Conservation (phyloP, 805 yeast genomes). For the Pichia nakasei region DNA sequence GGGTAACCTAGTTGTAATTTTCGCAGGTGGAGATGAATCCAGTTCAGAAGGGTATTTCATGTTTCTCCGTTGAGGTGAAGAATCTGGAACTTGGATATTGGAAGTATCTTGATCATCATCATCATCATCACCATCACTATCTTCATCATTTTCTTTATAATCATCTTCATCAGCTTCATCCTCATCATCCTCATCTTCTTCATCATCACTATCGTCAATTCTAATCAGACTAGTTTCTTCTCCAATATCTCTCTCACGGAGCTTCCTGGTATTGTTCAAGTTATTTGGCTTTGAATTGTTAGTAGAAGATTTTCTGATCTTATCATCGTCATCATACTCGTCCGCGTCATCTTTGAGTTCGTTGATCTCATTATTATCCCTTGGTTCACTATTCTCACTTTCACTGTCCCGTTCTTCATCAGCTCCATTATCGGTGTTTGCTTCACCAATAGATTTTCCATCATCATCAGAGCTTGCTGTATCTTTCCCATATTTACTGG, state of each 20-base stretch:
- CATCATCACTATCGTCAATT: not conserved
- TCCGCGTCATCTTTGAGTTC: too few species aligned
- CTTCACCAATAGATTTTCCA: too few species aligned
- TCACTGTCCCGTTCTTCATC: not conserved
- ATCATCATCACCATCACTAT: not conserved
- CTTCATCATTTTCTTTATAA: not conserved
- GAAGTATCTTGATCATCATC: conserved; percentile 10
- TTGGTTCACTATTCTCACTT: too few species aligned
- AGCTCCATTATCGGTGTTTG: too few species aligned
- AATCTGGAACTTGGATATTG: conserved; percentile 40
- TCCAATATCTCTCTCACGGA: not conserved
- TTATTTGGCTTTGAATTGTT: too few species aligned
- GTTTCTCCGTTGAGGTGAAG: conserved; percentile 30
- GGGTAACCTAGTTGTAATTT: conserved; percentile 20
- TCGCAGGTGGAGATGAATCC: conserved; percentile 19
- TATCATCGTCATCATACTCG: too few species aligned
- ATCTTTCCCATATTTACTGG: not conserved
- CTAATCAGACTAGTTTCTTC: too few species aligned
- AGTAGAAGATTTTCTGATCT: too few species aligned
- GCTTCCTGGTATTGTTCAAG: too few species aligned
- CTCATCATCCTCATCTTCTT: not conserved
- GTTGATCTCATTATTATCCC: too few species aligned
- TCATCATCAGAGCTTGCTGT: not conserved
- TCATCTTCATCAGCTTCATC: not conserved
- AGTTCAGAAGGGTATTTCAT: conserved; percentile 8